Conservation (phyloP, 148 eudicot species). For the Spergularia bocconei region DNA sequence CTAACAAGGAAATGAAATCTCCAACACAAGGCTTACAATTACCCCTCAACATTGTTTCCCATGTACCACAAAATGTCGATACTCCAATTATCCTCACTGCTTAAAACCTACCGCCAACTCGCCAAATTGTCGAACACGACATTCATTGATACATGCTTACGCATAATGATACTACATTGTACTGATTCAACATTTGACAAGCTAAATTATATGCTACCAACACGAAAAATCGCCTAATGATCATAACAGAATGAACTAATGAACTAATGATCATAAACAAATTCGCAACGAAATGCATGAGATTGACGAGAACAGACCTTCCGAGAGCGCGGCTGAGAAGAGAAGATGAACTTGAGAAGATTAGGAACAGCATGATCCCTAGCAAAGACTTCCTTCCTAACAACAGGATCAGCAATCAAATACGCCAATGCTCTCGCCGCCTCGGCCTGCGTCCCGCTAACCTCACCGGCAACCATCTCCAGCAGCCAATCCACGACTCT, state of each 20-base stretch:
- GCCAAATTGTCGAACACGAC: too few relatives aligned
- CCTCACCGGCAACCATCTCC: slow-evolving; percentile 42
- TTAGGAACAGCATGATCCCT: slow-evolving; percentile 73
- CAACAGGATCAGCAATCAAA: slow-evolving; percentile 77
- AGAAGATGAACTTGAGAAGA: slow-evolving; percentile 68
- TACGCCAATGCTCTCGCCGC: slow-evolving; percentile 94
- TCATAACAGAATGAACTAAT: neutral
- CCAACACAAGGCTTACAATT: too few relatives aligned
- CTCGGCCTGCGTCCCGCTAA: slow-evolving; percentile 70
- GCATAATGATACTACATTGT: too few relatives aligned
- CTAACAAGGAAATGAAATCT: too few relatives aligned
- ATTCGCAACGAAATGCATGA: neutral
- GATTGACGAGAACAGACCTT: slow-evolving; percentile 41
- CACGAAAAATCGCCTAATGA: neutral
- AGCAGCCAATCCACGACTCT: slow-evolving; percentile 89
- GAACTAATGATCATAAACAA: neutral
- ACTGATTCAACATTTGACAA: too few relatives aligned
- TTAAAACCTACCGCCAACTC: too few relatives aligned
- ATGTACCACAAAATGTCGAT: too few relatives aligned
- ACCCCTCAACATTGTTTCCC: too few relatives aligned
- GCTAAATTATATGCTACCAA: neutral
- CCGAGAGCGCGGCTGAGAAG: slow-evolving; percentile 74
- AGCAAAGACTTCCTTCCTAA: slow-evolving; percentile 56
- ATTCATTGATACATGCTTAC: too few relatives aligned
- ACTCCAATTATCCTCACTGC: too few relatives aligned